phyloP scores from a whole-genome alignment of 805 yeast genomes.

The Cephaloascus fragrans region DNA sequence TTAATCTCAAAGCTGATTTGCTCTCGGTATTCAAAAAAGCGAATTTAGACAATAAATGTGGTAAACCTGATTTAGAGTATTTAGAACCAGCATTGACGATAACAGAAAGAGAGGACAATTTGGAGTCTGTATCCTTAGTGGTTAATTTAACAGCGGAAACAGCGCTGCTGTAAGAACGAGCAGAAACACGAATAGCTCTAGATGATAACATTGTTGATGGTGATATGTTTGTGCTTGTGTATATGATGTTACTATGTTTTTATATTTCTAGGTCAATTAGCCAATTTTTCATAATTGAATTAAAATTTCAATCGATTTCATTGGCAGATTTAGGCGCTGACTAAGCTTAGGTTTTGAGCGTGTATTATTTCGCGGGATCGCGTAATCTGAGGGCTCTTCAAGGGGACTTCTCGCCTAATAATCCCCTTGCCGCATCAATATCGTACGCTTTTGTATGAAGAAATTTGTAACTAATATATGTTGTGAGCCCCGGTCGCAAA shows the following conservation, averaged over 20 bases:
- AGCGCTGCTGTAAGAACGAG: slow-evolving; percentile 19
- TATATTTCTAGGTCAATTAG: not conserved
- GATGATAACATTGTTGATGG: slow-evolving; percentile 12
- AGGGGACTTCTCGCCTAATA: no score
- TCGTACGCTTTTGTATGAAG: no score
- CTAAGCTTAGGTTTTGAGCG: not conserved
- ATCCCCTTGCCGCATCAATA: no score
- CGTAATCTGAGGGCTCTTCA: no score
- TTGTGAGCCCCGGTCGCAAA: no score
- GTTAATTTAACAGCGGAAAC: slow-evolving; percentile 37
- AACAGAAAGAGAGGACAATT: slow-evolving; percentile 68
- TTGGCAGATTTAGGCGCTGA: not conserved
- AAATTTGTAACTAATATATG: no score
- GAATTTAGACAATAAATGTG: slow-evolving; percentile 79
- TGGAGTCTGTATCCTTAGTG: slow-evolving; percentile 51
- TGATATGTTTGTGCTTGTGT: no score
- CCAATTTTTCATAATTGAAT: not conserved
- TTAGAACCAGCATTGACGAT: slow-evolving; percentile 82
- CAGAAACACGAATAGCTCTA: slow-evolving; percentile 13
- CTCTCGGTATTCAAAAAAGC: slow-evolving; percentile 73
- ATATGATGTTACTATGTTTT: not conserved
- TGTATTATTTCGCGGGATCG: no score
- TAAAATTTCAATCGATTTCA: not conserved
- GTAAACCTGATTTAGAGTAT: slow-evolving; percentile 61
- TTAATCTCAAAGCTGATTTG: slow-evolving; percentile 84